Evolutionary conservation across 352 stramenopile species (phyloP), one percentile per base, ranked within the genome.

Genomic region (Phytophthora parvispora): DNA sequence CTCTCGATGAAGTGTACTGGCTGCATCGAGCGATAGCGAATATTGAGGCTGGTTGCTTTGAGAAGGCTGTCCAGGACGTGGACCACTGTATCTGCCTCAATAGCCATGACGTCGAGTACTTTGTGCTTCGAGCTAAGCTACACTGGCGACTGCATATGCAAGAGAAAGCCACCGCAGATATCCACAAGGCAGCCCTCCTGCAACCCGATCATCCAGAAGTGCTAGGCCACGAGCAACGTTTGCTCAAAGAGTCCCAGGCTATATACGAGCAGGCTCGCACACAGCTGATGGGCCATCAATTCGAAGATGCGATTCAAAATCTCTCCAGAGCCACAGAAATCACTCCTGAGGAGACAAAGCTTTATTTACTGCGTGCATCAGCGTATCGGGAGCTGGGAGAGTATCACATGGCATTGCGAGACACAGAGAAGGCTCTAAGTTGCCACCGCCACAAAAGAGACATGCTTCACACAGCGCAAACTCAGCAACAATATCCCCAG

Each of bases 21-120:
- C 62, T 94, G 28, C 88, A 96, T 48, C 87, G 84, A 38, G 86
- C 84, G 20, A 56, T 95, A 1, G 89, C 87, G 2, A 79, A 92
- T 50, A 89, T 94, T 52, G 71, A 90, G 6, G 71, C 78, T 9
- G 68, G 78, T 25, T 62, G 64, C 61, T 85, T 90, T n/a, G 87
- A 94, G 15, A 92, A 92, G 59, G 87, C 89, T 7, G 80, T 95
- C 4, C 80, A 84, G 45, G 87, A 95, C 60, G 75, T 92, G 10
- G 86, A 94, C 63, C 87, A 95, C 72, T 94, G 87, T 40, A 87
- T 94, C 24, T 92, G 84, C 36, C 71, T 96, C 32, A 92, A 96
- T 45, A 76, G 67, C 13, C 65, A 72, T 6, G 87, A 97, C 43
- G 87, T 91, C 70, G 88, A 95, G 75, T 94, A 93, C 58, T 91